Base-by-base conservation (phyloP, 106 monocot genomes). In the Apostasia shenzhenica region DNA sequence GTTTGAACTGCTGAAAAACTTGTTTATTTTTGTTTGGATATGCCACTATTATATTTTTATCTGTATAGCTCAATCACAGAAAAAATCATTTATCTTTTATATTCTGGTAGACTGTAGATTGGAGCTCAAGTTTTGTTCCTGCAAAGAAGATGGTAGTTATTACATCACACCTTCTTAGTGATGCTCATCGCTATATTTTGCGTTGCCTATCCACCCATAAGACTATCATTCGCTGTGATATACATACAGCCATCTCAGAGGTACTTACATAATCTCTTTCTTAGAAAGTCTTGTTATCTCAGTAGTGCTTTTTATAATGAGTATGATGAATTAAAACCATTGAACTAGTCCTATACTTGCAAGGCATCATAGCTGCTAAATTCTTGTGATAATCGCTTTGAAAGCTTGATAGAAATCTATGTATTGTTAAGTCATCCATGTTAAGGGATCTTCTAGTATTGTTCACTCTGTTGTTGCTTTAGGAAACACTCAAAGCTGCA, bases 201-300 rank as follows among this genome's bases (percentile, higher is more conserved):
- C 99, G 88, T 40, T 90, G 90, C 72, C 61, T 99, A 76, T 70
- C 73, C 58, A 75, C 82, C 45, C 93, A 93, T 72, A 75, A 61
- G 71, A 81, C 76, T 45, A 52, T 90, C 70, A 62, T 59, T 60
- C 67, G 66, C 45, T 99, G 90, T 77, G 67, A 61, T 76, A 80
- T 99, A 75, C 90, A 83, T 85, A 90, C 99, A 63, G 87, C 99
- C 62, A 78, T 93, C 57, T 88, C 99, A 66, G 99, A 99, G 99
- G 93, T 99, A 58, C 60, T 72, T 71, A 55, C 57, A 63, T 59
- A 59, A 43, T 38, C 1, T 10, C 63, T 63, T 14, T 48, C 11
- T 47, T 59, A 65, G 65, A 43, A 65, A 61, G 2, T 14, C 2
- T 49, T 65, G 41, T 6, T 48, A 65, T 11, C 48, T 65, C 7